Base-by-base conservation (phyloP, 108 stramenopile genomes). In the Cafeteria roenbergensis region DNA sequence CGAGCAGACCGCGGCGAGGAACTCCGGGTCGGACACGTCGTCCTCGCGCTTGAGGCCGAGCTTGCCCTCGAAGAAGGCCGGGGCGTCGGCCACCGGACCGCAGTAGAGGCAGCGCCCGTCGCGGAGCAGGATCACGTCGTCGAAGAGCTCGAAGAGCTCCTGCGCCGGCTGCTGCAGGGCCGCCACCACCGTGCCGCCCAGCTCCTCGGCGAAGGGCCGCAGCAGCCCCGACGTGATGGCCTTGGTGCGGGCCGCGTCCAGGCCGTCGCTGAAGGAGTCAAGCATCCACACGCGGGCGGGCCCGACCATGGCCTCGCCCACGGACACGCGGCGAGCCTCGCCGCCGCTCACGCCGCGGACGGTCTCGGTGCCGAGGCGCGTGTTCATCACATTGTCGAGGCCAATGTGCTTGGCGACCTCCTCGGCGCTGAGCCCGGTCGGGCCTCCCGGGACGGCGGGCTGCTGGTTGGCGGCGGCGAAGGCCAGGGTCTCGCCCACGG, bases 71-170 rank as follows among this genome's bases (percentile, higher is more conserved):
- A n/a, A n/a, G n/a, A n/a, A n/a, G n/a, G n/a, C n/a, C n/a, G n/a
- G n/a, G n/a, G n/a, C n/a, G n/a, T n/a, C n/a, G n/a, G n/a, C n/a
- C n/a, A n/a, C n/a, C 12, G 84, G 85, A 9, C 90, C 92, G n/a
- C 82, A 78, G 68, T 86, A 89, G 32, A 92, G 77, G 30, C 90
- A 67, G 33, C 66, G 77, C 33, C 92, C 92, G 31, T 85, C 70
- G 68, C 82, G 80, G 28, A 94, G 66, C 57, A 94, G 65, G 22
- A 90, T 83, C 14, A 92, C 37, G 42, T 91, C 84, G 66, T 92
- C 90, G 72, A 94, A 94, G 52, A 91, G 75, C 36, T 85, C 86
- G 34, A 88, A 88, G n/a, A 87, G 87, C 77, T 92, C 90, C 1
- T 88, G 90, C 0, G 89, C 85, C 32, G 91, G 89, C 67, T 90